Evolutionary conservation across 2,329 filamentous ascomycete species (phyloP).

Genomic region (Hirsutella minnesotensis): DNA sequence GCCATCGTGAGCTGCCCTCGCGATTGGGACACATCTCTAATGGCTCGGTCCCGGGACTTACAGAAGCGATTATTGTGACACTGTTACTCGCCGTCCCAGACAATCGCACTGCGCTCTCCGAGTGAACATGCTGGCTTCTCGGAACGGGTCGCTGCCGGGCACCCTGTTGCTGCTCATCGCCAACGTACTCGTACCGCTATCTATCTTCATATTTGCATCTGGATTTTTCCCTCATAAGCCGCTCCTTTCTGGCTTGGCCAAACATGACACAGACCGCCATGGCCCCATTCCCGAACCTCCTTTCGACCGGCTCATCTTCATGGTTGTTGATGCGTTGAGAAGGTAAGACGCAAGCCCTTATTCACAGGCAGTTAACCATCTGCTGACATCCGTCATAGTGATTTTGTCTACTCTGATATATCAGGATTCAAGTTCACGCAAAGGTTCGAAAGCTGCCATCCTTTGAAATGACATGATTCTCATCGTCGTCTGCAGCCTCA

Average conservation of each 20-base stretch:
- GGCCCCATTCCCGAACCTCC: conserved; percentile 49
- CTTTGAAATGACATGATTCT: neutral
- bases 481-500: conserved; percentile 47
- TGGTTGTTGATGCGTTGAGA: conserved; percentile 92
- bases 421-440: conserved; percentile 86
- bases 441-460: conserved; percentile 39
- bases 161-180: conserved; percentile 46
- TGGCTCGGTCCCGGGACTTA: too few species aligned
- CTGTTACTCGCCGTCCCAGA: neutral
- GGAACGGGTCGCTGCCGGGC: conserved; percentile 15
- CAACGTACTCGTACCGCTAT: conserved; percentile 66
- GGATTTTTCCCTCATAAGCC: conserved; percentile 99
- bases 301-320: conserved; percentile 88
- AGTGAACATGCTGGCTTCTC: conserved; percentile 12
- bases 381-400: conserved; percentile 38
- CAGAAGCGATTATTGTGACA: too few species aligned
- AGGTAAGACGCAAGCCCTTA: conserved; percentile 40
- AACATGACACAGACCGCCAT: conserved; percentile 45
- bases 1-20: too few species aligned
- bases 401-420: conserved; percentile 75
- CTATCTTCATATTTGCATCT: conserved; percentile 66
- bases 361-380: neutral
- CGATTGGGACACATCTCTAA: too few species aligned
- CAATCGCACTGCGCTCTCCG: neutral
- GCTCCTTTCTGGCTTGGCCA: conserved; percentile 73